These are phyloP conservation scores for Apiospora aurea DNA, from an alignment of 2,329 filamentous ascomycete species.

Conservation along the genomic window DNA sequence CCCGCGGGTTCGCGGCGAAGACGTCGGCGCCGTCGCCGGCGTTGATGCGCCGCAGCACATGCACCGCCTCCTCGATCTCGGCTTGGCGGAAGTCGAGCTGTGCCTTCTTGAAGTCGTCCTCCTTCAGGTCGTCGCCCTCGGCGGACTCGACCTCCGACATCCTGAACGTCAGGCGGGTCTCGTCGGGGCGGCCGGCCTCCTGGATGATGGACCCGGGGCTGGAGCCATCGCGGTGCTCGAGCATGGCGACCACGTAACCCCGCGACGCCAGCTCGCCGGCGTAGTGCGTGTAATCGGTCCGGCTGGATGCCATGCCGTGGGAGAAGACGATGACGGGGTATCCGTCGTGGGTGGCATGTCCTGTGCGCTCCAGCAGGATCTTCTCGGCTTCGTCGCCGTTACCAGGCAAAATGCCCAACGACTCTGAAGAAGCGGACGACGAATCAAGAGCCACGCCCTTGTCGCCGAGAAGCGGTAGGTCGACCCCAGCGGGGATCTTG, in stretches of 20 bases:
- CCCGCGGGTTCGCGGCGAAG: slow-evolving; percentile 51
- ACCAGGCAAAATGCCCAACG: neutral
- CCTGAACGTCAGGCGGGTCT: slow-evolving; percentile 45
- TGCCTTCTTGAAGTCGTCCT: slow-evolving; percentile 49
- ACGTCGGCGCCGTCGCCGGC: slow-evolving; percentile 45
- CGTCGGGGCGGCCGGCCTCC: slow-evolving; percentile 40
- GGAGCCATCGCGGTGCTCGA: slow-evolving; percentile 61
- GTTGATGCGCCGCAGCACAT: slow-evolving; percentile 50
- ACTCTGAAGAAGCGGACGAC: neutral
- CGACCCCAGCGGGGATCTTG: slow-evolving; percentile 55
- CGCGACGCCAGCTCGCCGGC: slow-evolving; percentile 58
- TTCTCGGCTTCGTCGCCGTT: slow-evolving; percentile 34
- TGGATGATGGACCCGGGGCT: slow-evolving; percentile 53
- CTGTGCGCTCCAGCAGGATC: slow-evolving; percentile 31
- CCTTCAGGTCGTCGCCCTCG: slow-evolving; percentile 34
- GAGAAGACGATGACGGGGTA: slow-evolving; percentile 59
- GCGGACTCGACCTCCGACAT: slow-evolving; percentile 46
- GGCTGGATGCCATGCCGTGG: slow-evolving; percentile 57
- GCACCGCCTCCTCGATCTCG: slow-evolving; percentile 55
- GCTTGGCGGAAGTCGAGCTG: slow-evolving; percentile 59
- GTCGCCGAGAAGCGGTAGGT: slow-evolving; percentile 47
- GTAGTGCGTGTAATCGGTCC: slow-evolving; percentile 60
- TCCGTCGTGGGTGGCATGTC: slow-evolving; percentile 24
- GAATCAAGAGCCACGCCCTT: slow-evolving; percentile 16
- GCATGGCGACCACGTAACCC: slow-evolving; percentile 55